Evolutionary conservation across 2,329 filamentous ascomycete species (phyloP).

Genomic region (Hypoxylon sp.): DNA sequence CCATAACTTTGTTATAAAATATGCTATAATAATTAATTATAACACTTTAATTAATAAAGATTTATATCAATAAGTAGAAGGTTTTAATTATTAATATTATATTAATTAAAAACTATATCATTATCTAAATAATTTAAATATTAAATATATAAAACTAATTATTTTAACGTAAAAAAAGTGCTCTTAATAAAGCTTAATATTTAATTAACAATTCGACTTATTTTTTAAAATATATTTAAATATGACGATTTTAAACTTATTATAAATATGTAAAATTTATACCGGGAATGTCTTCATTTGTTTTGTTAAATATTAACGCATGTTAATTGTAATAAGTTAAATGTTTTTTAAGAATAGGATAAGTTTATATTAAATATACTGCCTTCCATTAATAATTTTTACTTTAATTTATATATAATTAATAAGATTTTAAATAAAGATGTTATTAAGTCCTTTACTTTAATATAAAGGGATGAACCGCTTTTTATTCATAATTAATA

Average conservation of each 20-base stretch:
- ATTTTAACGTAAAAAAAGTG: not conserved
- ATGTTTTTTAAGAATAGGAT: not conserved
- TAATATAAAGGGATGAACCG: not conserved
- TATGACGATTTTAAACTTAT: not conserved
- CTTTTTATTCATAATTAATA: not conserved
- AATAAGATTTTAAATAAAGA: not conserved
- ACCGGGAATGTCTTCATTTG: not conserved
- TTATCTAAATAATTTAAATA: not conserved
- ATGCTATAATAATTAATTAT: not conserved
- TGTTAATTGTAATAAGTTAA: not conserved
- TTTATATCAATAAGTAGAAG: no score
- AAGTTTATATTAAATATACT: not conserved
- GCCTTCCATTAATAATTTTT: not conserved
- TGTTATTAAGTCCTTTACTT: not conserved
- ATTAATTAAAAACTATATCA: not conserved
- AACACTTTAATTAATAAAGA: slow-evolving; percentile 1
- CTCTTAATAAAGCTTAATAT: slow-evolving; percentile 7
- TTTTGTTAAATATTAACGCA: not conserved
- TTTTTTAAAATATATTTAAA: not conserved
- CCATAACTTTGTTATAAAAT: not conserved
- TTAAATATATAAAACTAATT: not conserved
- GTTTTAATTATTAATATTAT: not conserved
- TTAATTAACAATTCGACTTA: not conserved
- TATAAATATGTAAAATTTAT: not conserved
- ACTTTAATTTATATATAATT: not conserved